Base-by-base conservation (phyloP, 768 basidiomycete genomes). In the Boletus coccyginus region DNA sequence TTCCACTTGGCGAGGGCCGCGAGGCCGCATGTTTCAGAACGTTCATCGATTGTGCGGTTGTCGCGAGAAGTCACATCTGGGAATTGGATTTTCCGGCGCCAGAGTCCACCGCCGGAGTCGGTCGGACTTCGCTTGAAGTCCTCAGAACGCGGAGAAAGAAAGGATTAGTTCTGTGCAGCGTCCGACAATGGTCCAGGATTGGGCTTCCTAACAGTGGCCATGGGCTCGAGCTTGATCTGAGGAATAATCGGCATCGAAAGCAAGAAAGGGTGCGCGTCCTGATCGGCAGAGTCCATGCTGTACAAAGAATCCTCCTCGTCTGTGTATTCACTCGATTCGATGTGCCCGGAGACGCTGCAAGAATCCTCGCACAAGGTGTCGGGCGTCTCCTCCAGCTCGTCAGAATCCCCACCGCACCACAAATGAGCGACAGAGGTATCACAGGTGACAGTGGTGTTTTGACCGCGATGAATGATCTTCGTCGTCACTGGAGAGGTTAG, bases 221-320 rank as follows among this genome's bases (percentile, higher is more conserved):
- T 68, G 45, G 66, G 66, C 27, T 69, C 59, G 3, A 69, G 64
- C 29, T 57, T 66, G 49, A 69, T 69, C 48, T 49, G 57, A 31
- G 67, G 67, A n/a, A 69, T 71, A 1, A 61, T 53, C 7, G 68
- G 67, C 52, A 67, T 71, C 5, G 69, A 67, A 46, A 69, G 60
- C 46, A 69, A 55, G 36, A 59, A 21, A 2, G 53, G 50, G 44
- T 69, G 65, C 2, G 51, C 53, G 7, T 67, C 65, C 21, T 64
- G 59, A 45, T 69, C 60, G 21, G 67, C 65, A 17, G 70, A 71
- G 43, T 63, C 61, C 56, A 43, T 56, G 46, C 65, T 64, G 13
- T 71, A 69, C 0, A 67, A 43, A 3, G 70, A 67, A 13, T 55
- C 55, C n/a, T 43, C 50, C 9, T 70, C 70, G 40, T 44, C 31